Percentiles rank a stretch among this genome's conserved stretches.
Conservation (phyloP, 352 stramenopile genomes). For the Plasmopara muralis region DNA sequence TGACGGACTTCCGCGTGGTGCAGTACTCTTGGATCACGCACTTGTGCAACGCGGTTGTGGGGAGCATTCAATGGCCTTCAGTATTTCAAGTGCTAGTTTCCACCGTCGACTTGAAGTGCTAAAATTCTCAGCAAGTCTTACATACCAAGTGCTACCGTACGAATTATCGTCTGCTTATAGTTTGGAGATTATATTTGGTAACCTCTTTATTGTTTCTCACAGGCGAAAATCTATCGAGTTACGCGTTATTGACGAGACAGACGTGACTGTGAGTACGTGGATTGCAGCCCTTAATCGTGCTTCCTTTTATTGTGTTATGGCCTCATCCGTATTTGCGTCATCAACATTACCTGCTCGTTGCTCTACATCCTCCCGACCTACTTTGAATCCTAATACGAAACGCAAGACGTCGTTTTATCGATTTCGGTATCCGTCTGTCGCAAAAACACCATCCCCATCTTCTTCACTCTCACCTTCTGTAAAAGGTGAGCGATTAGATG, state of each 20-base stretch:
- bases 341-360: constrained; percentile 30
- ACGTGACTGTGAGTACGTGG: constrained; percentile 43
- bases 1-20: constrained; percentile 61
- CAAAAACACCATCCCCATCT: constrained; percentile 29
- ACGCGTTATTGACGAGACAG: constrained; percentile 51
- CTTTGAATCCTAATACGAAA: constrained; percentile 29
- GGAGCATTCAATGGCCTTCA: constrained; percentile 59
- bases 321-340: background rate
- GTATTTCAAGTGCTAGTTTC: constrained; percentile 59
- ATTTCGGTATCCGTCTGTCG: constrained; percentile 38
- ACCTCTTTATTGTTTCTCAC: background rate
- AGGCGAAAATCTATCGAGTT: constrained; percentile 60
- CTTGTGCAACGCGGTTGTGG: constrained; percentile 56
- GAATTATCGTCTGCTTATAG: constrained; percentile 6
- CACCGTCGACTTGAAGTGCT: constrained; percentile 51
- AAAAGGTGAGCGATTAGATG: constrained; percentile 19
- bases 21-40: constrained; percentile 64
- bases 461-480: constrained; percentile 18
- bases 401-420: constrained; percentile 48
- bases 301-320: constrained; percentile 65
- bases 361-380: constrained; percentile 25
- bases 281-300: constrained; percentile 61
- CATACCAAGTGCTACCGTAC: constrained; percentile 57
- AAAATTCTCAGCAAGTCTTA: constrained; percentile 66
- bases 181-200: background rate